Evolutionary conservation across 495 filamentous ascomycete genomes (phyloP).

Genomic region (Penicillium taxi): DNA sequence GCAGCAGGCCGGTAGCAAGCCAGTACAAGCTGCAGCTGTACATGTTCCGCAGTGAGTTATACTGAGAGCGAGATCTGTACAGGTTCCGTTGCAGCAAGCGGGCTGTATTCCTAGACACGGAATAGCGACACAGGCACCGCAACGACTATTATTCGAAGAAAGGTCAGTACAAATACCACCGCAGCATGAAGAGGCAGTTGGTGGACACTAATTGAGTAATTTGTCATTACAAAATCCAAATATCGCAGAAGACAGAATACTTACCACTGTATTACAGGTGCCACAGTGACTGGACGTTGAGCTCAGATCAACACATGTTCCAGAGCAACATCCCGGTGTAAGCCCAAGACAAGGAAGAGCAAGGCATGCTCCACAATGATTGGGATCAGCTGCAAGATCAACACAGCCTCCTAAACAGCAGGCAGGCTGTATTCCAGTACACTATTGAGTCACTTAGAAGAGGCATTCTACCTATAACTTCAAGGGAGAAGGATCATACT

Average conservation of each 20-base stretch:
- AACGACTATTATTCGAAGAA: conserved; percentile 2
- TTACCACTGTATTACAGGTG: conserved; percentile 1
- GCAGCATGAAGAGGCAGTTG: conserved; percentile 8
- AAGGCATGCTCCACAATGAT: conserved; percentile 10
- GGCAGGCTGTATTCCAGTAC: conserved; percentile 6
- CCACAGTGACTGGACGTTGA: conserved; percentile 4
- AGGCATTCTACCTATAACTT: neutral
- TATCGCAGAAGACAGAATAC: neutral
- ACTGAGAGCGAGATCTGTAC: conserved; percentile 4
- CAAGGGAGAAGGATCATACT: conserved; percentile 1
- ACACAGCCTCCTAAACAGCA: conserved; percentile 11
- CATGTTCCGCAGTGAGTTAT: conserved; percentile 8
- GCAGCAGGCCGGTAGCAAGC: conserved; percentile 10
- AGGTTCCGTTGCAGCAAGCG: conserved; percentile 9
- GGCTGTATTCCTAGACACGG: conserved; percentile 3
- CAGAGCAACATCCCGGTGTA: conserved; percentile 6
- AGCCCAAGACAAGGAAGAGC: conserved; percentile 10
- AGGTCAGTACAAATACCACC: conserved; percentile 12
- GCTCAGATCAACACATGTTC: conserved; percentile 3
- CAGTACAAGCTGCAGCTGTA: conserved; percentile 3
- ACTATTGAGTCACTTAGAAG: conserved; percentile 1
- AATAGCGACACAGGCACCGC: conserved; percentile 8
- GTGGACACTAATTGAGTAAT: conserved; percentile 1
- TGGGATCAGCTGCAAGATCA: conserved; percentile 6
- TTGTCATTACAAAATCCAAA: neutral